Percentiles rank a stretch among this genome's conserved stretches.
phyloP scores from a whole-genome alignment of 345 rosid species.

The Durio zibethinus region DNA sequence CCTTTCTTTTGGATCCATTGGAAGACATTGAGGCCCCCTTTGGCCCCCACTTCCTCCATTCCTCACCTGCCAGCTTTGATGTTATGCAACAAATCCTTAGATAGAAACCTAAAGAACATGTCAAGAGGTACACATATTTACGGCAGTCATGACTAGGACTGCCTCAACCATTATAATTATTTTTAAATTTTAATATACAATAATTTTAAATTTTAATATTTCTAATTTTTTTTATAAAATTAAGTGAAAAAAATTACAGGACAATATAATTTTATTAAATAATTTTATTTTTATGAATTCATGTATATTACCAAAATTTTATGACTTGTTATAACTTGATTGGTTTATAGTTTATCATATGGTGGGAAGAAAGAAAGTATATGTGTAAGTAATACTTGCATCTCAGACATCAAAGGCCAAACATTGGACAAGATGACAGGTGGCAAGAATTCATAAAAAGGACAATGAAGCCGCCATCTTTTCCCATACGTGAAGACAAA shows the following conservation, averaged over 20 bases:
- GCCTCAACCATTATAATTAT: background rate
- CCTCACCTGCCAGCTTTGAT: background rate
- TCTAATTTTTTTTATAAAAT: too few relatives aligned
- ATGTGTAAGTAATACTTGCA: too few relatives aligned
- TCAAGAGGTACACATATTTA: conserved; percentile 28
- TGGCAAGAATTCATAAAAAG: conserved; percentile 26
- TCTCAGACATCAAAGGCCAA: background rate
- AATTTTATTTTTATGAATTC: too few relatives aligned
- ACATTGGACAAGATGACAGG: conserved; percentile 14
- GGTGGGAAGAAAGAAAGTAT: too few relatives aligned
- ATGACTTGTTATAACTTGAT: too few relatives aligned
- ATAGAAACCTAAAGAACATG: background rate
- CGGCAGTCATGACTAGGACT: conserved; percentile 33
- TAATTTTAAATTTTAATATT: too few relatives aligned
- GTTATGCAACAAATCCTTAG: background rate
- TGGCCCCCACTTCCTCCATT: background rate
- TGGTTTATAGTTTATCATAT: too few relatives aligned
- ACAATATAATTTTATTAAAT: too few relatives aligned
- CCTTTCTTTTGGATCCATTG: background rate
- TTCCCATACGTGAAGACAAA: conserved; percentile 18
- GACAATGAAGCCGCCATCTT: conserved; percentile 49
- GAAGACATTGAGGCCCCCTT: background rate
- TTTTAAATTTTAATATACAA: too few relatives aligned
- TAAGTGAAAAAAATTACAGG: too few relatives aligned
- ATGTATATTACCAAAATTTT: background rate